phyloP scores from a whole-genome alignment of 1,139 yeast species.

The Pichia cactophila region DNA sequence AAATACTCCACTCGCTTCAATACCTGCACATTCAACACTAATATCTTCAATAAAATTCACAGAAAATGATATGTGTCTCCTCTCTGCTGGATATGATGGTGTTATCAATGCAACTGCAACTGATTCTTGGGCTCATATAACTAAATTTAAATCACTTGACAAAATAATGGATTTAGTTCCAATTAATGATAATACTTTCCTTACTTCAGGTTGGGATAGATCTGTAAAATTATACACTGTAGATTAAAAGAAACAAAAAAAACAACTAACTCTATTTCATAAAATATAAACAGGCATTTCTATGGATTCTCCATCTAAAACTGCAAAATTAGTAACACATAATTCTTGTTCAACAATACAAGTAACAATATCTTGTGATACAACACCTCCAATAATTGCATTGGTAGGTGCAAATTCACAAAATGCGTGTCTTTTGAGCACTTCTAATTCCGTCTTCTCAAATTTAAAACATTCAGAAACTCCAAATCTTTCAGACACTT shows the following conservation, averaged over 20 bases:
- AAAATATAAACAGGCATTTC: slow-evolving; percentile 71
- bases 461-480: slow-evolving; percentile 29
- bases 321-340: slow-evolving; percentile 74
- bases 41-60: slow-evolving; percentile 62
- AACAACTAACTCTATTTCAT: slow-evolving; percentile 1
- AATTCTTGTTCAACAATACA: slow-evolving; percentile 66
- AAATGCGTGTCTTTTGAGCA: slow-evolving; percentile 44
- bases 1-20: slow-evolving; percentile 31
- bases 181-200: slow-evolving; percentile 46
- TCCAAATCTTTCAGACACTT: slow-evolving; percentile 29
- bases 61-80: slow-evolving; percentile 36
- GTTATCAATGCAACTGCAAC: slow-evolving; percentile 56
- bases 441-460: slow-evolving; percentile 33
- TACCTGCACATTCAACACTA: slow-evolving; percentile 72
- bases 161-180: slow-evolving; percentile 55
- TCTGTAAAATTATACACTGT: slow-evolving; percentile 50
- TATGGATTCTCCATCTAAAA: slow-evolving; percentile 63
- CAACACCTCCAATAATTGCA: slow-evolving; percentile 82
- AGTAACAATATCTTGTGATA: slow-evolving; percentile 89
- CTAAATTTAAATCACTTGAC: slow-evolving; percentile 52
- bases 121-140: slow-evolving; percentile 62
- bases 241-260: neutral
- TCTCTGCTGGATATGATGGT: slow-evolving; percentile 68
- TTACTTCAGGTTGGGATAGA: slow-evolving; percentile 79
- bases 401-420: slow-evolving; percentile 80